These are phyloP conservation scores for Zygotorulaspora chibaensis DNA, from an alignment of 805 yeast species.

Conservation along the genomic window DNA sequence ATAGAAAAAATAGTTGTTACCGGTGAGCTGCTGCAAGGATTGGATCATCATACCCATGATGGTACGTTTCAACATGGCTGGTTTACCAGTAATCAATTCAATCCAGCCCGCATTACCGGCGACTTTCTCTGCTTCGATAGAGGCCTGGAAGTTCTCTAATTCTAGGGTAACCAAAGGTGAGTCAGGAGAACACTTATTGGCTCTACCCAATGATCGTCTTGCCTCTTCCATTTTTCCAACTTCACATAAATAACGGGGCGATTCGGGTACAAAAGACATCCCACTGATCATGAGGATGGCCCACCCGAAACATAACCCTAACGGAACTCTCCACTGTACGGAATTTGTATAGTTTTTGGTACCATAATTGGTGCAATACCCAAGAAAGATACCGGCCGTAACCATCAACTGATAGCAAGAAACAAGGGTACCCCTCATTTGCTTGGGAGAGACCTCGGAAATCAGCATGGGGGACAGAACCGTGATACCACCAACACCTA, in stretches of 20 bases:
- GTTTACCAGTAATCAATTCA: slow-evolving; percentile 62
- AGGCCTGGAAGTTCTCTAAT: slow-evolving; percentile 53
- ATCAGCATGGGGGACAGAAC: slow-evolving; percentile 72
- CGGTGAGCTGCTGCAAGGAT: slow-evolving; percentile 63
- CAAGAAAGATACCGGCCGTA: slow-evolving; percentile 69
- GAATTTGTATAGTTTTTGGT: slow-evolving; percentile 36
- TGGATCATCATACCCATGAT: slow-evolving; percentile 53
- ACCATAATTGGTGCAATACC: slow-evolving; percentile 70
- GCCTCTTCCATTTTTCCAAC: slow-evolving; percentile 57
- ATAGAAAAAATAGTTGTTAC: slow-evolving; percentile 63
- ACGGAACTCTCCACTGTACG: slow-evolving; percentile 71
- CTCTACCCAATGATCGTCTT: slow-evolving; percentile 50
- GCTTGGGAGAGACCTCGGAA: slow-evolving; percentile 37
- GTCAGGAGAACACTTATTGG: slow-evolving; percentile 53
- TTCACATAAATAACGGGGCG: slow-evolving; percentile 63
- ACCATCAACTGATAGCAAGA: slow-evolving; percentile 67
- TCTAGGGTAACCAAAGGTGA: slow-evolving; percentile 54
- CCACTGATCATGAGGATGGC: slow-evolving; percentile 37
- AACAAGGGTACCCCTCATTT: slow-evolving; percentile 66
- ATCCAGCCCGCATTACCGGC: slow-evolving; percentile 66
- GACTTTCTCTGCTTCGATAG: slow-evolving; percentile 52
- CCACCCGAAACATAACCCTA: slow-evolving; percentile 52
- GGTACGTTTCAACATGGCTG: slow-evolving; percentile 49
- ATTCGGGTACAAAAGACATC: slow-evolving; percentile 61
- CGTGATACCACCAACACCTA: slow-evolving; percentile 73